Base-by-base conservation (phyloP, 805 yeast species). In the Yarrowia sp. region DNA sequence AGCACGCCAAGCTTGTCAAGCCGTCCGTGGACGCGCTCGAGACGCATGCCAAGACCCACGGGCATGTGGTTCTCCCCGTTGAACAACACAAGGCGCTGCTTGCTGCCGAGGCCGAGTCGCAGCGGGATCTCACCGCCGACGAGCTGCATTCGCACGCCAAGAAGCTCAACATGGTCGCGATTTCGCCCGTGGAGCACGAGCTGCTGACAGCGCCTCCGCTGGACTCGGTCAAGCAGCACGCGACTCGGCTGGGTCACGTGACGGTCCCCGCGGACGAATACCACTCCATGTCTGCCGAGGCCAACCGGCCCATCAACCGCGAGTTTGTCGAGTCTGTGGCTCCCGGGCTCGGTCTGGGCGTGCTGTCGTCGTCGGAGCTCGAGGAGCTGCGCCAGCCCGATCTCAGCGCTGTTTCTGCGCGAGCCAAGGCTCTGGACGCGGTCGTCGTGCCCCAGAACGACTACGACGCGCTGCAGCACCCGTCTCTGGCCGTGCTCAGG, bases 351-450 rank as follows among this genome's bases (percentile, higher is more conserved):
- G 72, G 72, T 6, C 44, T 68, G 21, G 61, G 64, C 6, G 65
- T 64, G 1, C 16, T 69, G 24, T 29, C 65, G 8, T n/a, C 41
- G 3, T 35, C 42, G 2, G 71, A 63, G 35, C 64, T 65, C 13
- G 55, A 36, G 5, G 33, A 33, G 29, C 46, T 68, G 29, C 41
- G 49, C 32, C 51, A 49, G 4, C 68, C 68, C 1, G 53, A 67
- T 6, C 22, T 63, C 18, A 61, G 56, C 6, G 27, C 64, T 9
- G 6, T 66, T 1, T 74, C 74, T 1, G 65, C 67, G 22, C 62
- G 74, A 41, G 67, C 65, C n/a, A 65, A 68, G 16, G 71, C 68
- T 4, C 65, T 69, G 19, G 74, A 70, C 3, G 67, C 65, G 13
- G 62, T 55, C 19, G 46, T 73, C n/a, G 51, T 73, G 9, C 41